phyloP scores from a whole-genome alignment of 2,329 filamentous ascomycete genomes.

The Neofusicoccum umdonicola region DNA sequence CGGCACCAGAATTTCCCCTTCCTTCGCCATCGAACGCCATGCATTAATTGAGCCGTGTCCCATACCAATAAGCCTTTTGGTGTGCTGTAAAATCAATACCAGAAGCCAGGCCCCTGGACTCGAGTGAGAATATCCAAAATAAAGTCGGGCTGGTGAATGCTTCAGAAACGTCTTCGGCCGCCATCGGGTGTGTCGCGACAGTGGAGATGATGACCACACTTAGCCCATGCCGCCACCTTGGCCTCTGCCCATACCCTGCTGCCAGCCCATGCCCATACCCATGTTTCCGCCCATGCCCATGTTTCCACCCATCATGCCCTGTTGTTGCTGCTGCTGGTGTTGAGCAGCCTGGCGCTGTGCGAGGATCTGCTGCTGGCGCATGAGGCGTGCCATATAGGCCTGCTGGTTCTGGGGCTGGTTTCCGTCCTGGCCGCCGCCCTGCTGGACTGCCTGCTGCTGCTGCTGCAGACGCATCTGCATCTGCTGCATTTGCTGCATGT shows the following conservation, averaged over 20 bases:
- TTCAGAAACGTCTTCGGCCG: not conserved
- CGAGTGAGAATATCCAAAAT: too few species aligned
- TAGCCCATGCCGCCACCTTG: not conserved
- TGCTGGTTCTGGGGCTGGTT: constrained; percentile 3
- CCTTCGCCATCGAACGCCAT: not conserved
- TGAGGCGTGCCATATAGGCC: constrained; percentile 21
- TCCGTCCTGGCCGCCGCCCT: constrained; percentile 1
- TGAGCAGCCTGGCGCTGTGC: constrained; percentile 18
- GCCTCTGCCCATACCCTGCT: constrained; percentile 6
- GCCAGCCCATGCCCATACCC: constrained; percentile 14
- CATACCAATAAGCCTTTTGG: too few species aligned
- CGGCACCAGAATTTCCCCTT: not conserved
- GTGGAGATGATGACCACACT: not conserved
- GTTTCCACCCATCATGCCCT: constrained; percentile 15
- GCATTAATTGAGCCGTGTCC: too few species aligned
- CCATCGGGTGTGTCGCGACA: not conserved
- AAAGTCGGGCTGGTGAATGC: too few species aligned
- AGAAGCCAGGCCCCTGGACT: not conserved
- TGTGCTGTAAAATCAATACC: too few species aligned
- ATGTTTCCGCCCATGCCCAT: constrained; percentile 14
- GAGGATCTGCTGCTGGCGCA: constrained; percentile 24
- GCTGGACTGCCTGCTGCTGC: constrained; percentile 7
- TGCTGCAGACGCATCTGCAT: constrained; percentile 25
- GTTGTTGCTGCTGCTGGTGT: constrained; percentile 21
- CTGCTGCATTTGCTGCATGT: constrained; percentile 24